phyloP scores from a whole-genome alignment of 352 stramenopile species.

The Blastocystis sp. region DNA sequence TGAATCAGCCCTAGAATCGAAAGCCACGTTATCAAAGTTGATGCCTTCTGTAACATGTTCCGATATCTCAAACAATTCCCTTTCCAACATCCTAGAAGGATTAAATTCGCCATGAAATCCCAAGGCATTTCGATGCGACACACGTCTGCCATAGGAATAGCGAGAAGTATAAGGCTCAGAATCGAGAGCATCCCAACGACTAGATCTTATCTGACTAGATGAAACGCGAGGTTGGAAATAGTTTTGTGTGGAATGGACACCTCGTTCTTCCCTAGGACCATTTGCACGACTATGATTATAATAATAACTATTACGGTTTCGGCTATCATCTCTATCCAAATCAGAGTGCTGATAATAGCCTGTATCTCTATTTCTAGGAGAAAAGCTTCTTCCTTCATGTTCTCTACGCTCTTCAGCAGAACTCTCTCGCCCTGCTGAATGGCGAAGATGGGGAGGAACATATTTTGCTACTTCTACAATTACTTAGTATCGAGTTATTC shows the following conservation, averaged over 20 bases:
- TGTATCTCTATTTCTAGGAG: neutral
- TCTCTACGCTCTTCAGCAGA: neutral
- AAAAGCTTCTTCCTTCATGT: neutral
- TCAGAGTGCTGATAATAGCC: neutral
- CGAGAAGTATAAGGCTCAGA: neutral
- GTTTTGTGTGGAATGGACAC: constrained; percentile 28
- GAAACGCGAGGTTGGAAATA: neutral
- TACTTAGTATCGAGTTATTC: neutral
- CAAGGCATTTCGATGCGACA: constrained; percentile 80
- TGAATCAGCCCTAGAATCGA: neutral
- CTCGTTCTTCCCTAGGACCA: neutral
- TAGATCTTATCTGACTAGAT: neutral
- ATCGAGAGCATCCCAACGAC: constrained; percentile 30
- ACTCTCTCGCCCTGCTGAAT: neutral
- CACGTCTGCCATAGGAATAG: constrained; percentile 42
- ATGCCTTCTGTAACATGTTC: constrained; percentile 84
- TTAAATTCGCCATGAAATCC: constrained; percentile 90
- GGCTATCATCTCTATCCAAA: neutral
- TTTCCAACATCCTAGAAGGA: constrained; percentile 82
- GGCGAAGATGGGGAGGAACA: constrained; percentile 64
- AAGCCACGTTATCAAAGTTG: constrained; percentile 87
- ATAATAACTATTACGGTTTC: neutral
- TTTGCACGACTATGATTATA: neutral
- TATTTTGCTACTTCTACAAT: constrained; percentile 44
- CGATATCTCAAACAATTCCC: constrained; percentile 82